phyloP scores from a whole-genome alignment of 1,139 yeast genomes.

The Geotrichum cucujoidarum region DNA sequence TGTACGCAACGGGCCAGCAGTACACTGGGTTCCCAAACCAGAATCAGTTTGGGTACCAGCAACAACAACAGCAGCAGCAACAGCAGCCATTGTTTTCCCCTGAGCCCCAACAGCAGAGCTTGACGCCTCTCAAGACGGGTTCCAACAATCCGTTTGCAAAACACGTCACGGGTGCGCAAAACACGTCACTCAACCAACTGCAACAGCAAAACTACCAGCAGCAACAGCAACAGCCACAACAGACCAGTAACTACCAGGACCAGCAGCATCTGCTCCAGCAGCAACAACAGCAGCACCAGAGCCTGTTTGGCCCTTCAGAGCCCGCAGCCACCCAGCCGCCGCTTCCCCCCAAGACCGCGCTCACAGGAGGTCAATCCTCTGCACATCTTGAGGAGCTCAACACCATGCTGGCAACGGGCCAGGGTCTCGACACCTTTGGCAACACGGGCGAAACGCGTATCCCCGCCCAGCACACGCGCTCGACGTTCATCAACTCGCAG shows the following conservation, averaged over 20 bases:
- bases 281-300: conserved; percentile 29
- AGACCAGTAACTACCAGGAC: conserved; percentile 36
- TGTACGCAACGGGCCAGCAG: conserved; percentile 36
- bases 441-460: conserved; percentile 84
- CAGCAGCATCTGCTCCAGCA: conserved; percentile 34
- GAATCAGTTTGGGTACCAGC: conserved; percentile 34
- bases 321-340: conserved; percentile 13
- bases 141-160: conserved; percentile 88
- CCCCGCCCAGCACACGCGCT: conserved; percentile 88
- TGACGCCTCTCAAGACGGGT: conserved; percentile 67
- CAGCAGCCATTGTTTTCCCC: conserved; percentile 37
- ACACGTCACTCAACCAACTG: conserved; percentile 25
- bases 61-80: conserved; percentile 37
- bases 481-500: conserved; percentile 76
- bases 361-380: conserved; percentile 24
- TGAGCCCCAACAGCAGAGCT: conserved; percentile 38
- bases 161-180: conserved; percentile 20
- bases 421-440: conserved; percentile 94
- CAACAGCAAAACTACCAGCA: conserved; percentile 36
- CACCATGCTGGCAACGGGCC: conserved; percentile 73
- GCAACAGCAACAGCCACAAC: conserved; percentile 33
- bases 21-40: conserved; percentile 34
- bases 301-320: conserved; percentile 1
- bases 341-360: not conserved
- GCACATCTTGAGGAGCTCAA: conserved; percentile 65